These are phyloP conservation scores for Exophiala calicioides DNA, from an alignment of 2,329 filamentous ascomycete species.

Conservation along the genomic window DNA sequence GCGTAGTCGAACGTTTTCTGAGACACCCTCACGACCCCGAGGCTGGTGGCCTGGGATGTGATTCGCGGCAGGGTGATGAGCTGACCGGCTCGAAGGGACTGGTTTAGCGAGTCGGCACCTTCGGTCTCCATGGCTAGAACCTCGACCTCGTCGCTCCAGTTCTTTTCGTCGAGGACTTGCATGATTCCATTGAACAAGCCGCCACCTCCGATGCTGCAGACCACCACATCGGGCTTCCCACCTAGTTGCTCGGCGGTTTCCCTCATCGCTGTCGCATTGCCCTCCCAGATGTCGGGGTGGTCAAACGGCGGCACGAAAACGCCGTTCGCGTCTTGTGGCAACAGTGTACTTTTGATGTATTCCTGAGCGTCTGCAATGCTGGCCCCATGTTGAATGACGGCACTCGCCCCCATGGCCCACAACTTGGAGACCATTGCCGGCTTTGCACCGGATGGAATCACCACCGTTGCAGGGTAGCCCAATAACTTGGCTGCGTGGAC, in stretches of 20 bases:
- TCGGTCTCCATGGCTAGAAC: slow-evolving; percentile 75
- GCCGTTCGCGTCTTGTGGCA: slow-evolving; percentile 36
- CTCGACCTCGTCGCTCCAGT: slow-evolving; percentile 36
- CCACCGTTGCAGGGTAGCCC: slow-evolving; percentile 68
- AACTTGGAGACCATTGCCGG: slow-evolving; percentile 72
- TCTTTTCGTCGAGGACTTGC: slow-evolving; percentile 57
- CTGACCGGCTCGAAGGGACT: slow-evolving; percentile 55
- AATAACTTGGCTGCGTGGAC: slow-evolving; percentile 71
- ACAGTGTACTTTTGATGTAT: slow-evolving; percentile 59
- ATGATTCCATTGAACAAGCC: slow-evolving; percentile 76
- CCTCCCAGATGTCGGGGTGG: slow-evolving; percentile 48
- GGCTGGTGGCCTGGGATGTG: slow-evolving; percentile 71
- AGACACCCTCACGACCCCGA: slow-evolving; percentile 72
- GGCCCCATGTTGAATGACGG: slow-evolving; percentile 68
- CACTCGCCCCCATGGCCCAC: slow-evolving; percentile 62
- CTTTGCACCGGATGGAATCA: slow-evolving; percentile 67
- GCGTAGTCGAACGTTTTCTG: slow-evolving; percentile 67
- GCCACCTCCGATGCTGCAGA: slow-evolving; percentile 78
- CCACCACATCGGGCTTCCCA: slow-evolving; percentile 63
- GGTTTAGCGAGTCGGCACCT: slow-evolving; percentile 69
- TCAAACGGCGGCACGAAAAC: slow-evolving; percentile 53
- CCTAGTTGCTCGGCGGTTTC: slow-evolving; percentile 44
- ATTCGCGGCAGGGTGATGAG: slow-evolving; percentile 68
- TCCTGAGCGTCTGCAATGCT: slow-evolving; percentile 69
- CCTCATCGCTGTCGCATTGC: slow-evolving; percentile 46